A percentile compares a stretch with the other conserved stretches of the same genome.
phyloP scores from a whole-genome alignment of 306 rosid species.

The Cyamopsis tetragonoloba region DNA sequence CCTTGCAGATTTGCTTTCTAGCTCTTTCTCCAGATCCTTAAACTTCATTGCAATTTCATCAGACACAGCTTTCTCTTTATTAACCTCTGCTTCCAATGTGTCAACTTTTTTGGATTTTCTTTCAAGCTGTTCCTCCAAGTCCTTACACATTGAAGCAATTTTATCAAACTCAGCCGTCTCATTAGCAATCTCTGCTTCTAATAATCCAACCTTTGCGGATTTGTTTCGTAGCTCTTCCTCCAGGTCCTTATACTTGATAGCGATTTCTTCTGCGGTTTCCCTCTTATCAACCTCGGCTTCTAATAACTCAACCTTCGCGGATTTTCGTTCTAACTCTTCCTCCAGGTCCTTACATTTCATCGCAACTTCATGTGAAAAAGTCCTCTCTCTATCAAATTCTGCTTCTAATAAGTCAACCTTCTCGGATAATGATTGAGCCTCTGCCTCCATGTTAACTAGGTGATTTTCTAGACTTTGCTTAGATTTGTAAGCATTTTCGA shows the following conservation, averaged over 20 bases:
- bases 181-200: conserved; percentile 51
- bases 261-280: conserved; percentile 47
- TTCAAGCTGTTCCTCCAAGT: conserved; percentile 49
- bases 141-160: conserved; percentile 42
- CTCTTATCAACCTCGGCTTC: conserved; percentile 55
- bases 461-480: conserved; percentile 58
- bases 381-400: conserved; percentile 55
- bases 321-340: conserved; percentile 50
- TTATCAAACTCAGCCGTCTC: conserved; percentile 48
- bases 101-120: conserved; percentile 50
- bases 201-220: conserved; percentile 43
- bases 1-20: conserved; percentile 44
- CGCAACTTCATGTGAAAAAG: conserved; percentile 45
- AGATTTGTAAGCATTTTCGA: conserved; percentile 48
- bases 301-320: conserved; percentile 42
- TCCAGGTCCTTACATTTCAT: conserved; percentile 44
- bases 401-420: conserved; percentile 53
- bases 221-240: conserved; percentile 55
- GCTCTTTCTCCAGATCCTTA: conserved; percentile 49
- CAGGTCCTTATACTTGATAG: conserved; percentile 39
- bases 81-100: conserved; percentile 52
- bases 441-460: conserved; percentile 60
- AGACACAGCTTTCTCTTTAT: conserved; percentile 53
- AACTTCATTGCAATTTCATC: conserved; percentile 45
- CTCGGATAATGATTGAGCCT: conserved; percentile 49